Evolutionary conservation across 192 early-diverging fungal species (phyloP), one percentile per base, ranked within the genome.

Genomic region (Lunasporangiospora selenospora): DNA sequence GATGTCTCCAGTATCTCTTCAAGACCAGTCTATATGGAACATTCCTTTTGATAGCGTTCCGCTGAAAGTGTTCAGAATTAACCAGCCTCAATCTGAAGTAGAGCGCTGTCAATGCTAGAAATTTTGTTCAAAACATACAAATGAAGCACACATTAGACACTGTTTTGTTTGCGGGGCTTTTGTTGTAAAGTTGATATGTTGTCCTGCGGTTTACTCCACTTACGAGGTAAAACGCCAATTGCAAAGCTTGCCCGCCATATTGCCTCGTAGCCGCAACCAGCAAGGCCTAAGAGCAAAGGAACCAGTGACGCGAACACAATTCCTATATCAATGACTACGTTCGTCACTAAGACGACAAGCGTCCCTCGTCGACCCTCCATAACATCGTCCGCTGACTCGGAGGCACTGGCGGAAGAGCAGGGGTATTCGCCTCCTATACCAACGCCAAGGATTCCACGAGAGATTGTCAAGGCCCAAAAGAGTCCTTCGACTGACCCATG

Each of bases 201-300:
- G 31, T 30, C 48, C 19, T 4, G 18, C 13, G 13, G 19, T 3
- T 2, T 18, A 33, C 0, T 7, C 21, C 6, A 53, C 52, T 39
- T 53, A 53, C 52, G 77, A 46, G 75, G 53, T 3, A 75, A 11
- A 23, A 78, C 53, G 3, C 81, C 79, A 40, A 81, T 52, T 42
- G 80, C 82, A 30, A 84, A 67, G 16, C 82, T 78, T 2, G 79
- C 47, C 37, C 83, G 60, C 83, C 83, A 84, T 9, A 75, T 66
- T 39, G 39, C 69, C 29, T 73, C 75, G 27, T 81, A 29, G 40
- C 58, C 51, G 21, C 50, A 48, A 31, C 75, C 64, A 26, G 77
- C 77, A 65, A 80, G 75, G 26, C 71, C 78, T 2, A 80, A 62
- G 6, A 83, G n/a, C 34, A 83, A 54, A 29, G 69, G 70, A 18